Evolutionary conservation across 495 filamentous ascomycete species (phyloP), one percentile per base, ranked within the genome.

Genomic region (Aspergillus sparsus): DNA sequence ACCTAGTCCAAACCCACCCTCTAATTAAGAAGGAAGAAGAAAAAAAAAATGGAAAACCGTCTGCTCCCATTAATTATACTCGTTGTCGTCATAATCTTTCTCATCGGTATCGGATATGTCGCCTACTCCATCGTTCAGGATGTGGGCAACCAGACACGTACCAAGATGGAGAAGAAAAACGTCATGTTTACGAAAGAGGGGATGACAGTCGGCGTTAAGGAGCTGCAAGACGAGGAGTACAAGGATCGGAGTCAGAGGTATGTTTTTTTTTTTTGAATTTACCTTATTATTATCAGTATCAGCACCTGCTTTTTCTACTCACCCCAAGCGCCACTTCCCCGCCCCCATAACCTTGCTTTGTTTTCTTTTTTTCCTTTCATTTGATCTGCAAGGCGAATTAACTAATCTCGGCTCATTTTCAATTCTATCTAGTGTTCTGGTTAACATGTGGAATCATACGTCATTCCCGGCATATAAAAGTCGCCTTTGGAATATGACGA

Each of bases 101-200:
- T 84, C 62, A 89, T 77, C 63, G 88, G 81, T 62, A 74, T 97
- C 62, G 83, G 83, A 53, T 93, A 88, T 68, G 84, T 89, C 64
- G 80, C 89, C 59, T 96, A 92, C 78, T 77, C 83, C 51, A 87
- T 88, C 68, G 72, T 82, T 18, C 80, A 82, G 62, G 83, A 91
- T 66, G 86, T 96, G 61, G 81, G 85, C 58, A 77, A 83, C 52
- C 82, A 83, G 55, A 89, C 90, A 32, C 81, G 77, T 39, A 77
- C 86, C 67, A 87, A 89, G 68, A 89, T 97, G 86, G 89, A 90
- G 77, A 83, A 85, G 72, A 89, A 89, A 77, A 86, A 96, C 68
- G 80, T 96, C 32, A 76, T 83, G 34, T 86, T 95, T 70, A 87
- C 89, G 34, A 92, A 89, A 72, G 91, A 95, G 61, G 93, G 93